Percentiles rank a stretch among this genome's conserved stretches.
These are phyloP conservation scores for Cladobotryum mycophilum DNA, from an alignment of 2,329 filamentous ascomycete species.

Conservation along the genomic window DNA sequence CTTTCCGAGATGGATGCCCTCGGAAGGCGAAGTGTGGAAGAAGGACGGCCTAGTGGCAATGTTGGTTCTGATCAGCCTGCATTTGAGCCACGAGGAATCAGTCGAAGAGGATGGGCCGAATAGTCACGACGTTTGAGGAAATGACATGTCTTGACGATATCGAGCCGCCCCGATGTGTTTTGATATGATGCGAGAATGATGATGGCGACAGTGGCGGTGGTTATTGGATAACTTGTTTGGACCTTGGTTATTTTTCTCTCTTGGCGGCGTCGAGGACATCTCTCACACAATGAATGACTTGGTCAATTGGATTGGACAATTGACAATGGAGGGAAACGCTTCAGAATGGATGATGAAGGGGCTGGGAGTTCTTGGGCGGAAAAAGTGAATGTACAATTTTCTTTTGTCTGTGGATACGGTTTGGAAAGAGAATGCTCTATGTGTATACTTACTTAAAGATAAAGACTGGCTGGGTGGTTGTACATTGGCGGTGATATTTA, in stretches of 20 bases:
- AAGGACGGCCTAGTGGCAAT: constrained; percentile 36
- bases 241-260: not conserved
- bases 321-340: constrained; percentile 3
- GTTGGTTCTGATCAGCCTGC: constrained; percentile 34
- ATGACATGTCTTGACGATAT: not conserved
- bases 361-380: constrained; percentile 3
- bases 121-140: not conserved
- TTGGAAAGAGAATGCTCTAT: too few species aligned
- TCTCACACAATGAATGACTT: constrained; percentile 4
- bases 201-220: not conserved
- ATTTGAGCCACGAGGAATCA: constrained; percentile 34
- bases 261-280: constrained; percentile 7
- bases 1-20: constrained; percentile 64
- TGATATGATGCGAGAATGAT: not conserved
- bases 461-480: too few species aligned
- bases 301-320: constrained; percentile 3
- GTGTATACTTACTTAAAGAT: too few species aligned
- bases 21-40: constrained; percentile 53
- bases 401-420: too few species aligned
- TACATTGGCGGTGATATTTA: too few species aligned
- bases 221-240: not conserved
- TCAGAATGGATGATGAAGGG: constrained; percentile 7
- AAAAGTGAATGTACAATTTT: too few species aligned
- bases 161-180: not conserved
- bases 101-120: constrained; percentile 30